Evolutionary conservation across 2,329 filamentous ascomycete species (phyloP), one percentile per base, ranked within the genome.

Genomic region (Macroventuria anomochaeta): DNA sequence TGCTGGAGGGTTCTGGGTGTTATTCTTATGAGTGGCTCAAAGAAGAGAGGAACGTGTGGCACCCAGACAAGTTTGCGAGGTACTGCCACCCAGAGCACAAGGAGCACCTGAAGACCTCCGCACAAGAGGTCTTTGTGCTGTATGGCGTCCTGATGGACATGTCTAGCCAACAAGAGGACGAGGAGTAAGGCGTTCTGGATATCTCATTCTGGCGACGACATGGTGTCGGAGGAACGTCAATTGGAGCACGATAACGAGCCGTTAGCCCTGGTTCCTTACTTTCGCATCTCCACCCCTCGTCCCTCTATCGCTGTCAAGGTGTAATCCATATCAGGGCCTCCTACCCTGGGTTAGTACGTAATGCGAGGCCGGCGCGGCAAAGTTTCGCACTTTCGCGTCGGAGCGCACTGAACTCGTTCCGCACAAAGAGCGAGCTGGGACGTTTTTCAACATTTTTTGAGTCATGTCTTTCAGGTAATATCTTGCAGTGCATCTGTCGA

Each of bases 21-120:
- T 70, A 65, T 38, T 61, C 55, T 1, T 53, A 58, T 25, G 60
- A 62, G 13, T 67, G 62, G 56, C 58, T 74, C 23, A 71, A 69
- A 51, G 56, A 62, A 10, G 58, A 63, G 37, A 60, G 71, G 13
- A 67, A 63, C 47, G 37, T 63, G 26, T 74, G 68, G 67, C 71
- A 74, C 32, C 71, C 71, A 28, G 71, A 74, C 37, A 65, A 61
- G 23, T 73, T 73, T 37, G 64, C 59, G 26, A 60, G 64, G 37
- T 63, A 53, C 46, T 70, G 69, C 55, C 57, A 63, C 32, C 18
- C 58, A 10, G 59, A 64, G 2, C 44, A 59, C 28, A 58, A 46
- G 12, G 68, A 69, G 2, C 37, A 29, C 0, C 48, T 73, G 31
- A 68, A 64, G 56, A 43, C 46, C 23, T 63, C 58, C 44, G 64